Evolutionary conservation across 1,139 yeast species (phyloP), one percentile per base, ranked within the genome.

Genomic region (Lodderomyces margitis): DNA sequence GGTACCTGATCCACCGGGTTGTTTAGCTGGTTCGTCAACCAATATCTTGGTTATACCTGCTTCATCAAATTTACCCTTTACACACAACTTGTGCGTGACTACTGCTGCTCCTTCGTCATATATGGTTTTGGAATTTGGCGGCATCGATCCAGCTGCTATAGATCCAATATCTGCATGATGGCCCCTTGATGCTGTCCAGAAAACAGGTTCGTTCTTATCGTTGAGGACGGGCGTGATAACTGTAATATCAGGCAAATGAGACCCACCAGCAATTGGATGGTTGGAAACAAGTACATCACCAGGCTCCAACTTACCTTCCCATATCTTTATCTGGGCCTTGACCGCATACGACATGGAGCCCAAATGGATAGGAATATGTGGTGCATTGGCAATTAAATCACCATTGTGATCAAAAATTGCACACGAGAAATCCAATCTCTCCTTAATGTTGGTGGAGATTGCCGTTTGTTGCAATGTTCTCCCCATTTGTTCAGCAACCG

Each of bases 261-360:
- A 81, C 1, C 94, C 94, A 20, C 94, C 94, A 45, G 81, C 81
- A 17, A 75, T 80, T 2, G 95, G 95, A 55, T 86, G 94, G 55
- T 86, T 86, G 1, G 89, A 78, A 5, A 84, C 83, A 24, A 86
- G 60, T 1, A 85, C 92, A 62, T 85, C 94, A 20, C 94, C 94
- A 8, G 77, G 80, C 43, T 75, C 64, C 47, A 79, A 58, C 33
- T 75, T 66, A 10, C 80, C 84, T 44, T 75, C 64, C 89, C 92
- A 84, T 25, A 78, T 45, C 34, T 79, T 70, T 32, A 76, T 75
- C 59, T 85, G 92, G 8, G 78, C 81, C 40, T 77, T 74, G 8
- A 85, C 87, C n/a, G 91, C 88, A 40, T 85, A 81, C 1, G 91
- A 83, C 95, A 87, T 87, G 3, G 95, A 87, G 2, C 95, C 95